Evolutionary conservation across 441 rosid genomes (phyloP), one percentile per base, ranked within the genome.

Genomic region (Croton laevigatus): DNA sequence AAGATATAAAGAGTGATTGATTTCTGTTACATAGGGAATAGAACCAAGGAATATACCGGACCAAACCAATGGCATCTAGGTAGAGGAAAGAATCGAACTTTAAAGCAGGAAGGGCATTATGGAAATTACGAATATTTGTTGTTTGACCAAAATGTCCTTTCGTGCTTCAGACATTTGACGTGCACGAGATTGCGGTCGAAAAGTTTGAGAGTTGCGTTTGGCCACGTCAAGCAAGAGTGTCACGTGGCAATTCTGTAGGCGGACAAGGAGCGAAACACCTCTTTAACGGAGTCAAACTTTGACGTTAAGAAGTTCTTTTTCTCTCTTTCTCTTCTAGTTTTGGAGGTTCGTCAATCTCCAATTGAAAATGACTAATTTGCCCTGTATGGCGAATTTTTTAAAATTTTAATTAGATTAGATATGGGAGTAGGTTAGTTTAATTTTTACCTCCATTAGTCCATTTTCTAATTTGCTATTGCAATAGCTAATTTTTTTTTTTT

Each of bases 21-120:
- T 2, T 23, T 60, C 49, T 65, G 77, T 61, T 70, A 46, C 70
- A 59, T 27, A 23, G 65, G 48, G 80, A 74, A 73, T 80, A 81
- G 71, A 76, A 76, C 51, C 20, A 3, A 20, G 62, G 90, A 88
- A 86, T 83, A 85, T 83, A 57, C 89, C 83, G 53, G 7, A 61
- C 68, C 58, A 48, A 37, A 34, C 60, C 75, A 9, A 62, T 68
- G 46, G 72, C 73, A 51, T 19, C 37, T 53, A 17, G 20, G 27
- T 7, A 53, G 70, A 11, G 19, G 8, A 69, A 20, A 6, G 57
- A 69, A 34, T 10, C 9, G 60, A 65, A 17, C 22, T n/a, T 0
- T 40, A 59, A 61, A 36, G 62, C 11, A 49, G 40, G 62, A 58
- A 20, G 83, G 88, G 83, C 54, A 75, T 10, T 59, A 46, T 58